Base-by-base conservation (phyloP, 2,329 filamentous ascomycete genomes). In the Cryphonectria japonica region DNA sequence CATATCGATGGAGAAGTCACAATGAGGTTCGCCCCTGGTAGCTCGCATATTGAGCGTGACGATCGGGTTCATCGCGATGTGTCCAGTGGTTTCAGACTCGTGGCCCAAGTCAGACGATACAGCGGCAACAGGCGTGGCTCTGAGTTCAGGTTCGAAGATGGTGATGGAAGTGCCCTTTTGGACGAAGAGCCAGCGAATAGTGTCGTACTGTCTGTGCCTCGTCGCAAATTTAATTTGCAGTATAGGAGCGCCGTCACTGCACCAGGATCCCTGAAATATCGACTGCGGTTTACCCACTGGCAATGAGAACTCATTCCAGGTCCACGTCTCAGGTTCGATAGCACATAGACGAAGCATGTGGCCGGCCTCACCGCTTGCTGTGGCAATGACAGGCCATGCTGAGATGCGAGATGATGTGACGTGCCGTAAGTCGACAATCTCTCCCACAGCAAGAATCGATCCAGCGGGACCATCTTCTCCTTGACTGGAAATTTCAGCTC, bases 1-100 rank as follows among this genome's bases (percentile, higher is more conserved):
- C 0, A 91, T 87, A 73, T 90, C 91, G 77, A 94, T 92, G 0
- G 87, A 80, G 3, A 92, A 82, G 78, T 94, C 90, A 0, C 85
- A 85, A 75, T 93, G 90, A 0, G 83, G 77, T 41, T 79, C 81
- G 1, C 86, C 86, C 1, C 87, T 89, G 0, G 88, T 90, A 41
- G 86, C 79, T 2, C 83, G 77, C 19, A 82, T 82, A 0, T 82
- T 78, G n/a, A 94, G 78, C 13, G 81, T 84, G 8, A 88, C 77
- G 2, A 92, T 76, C 0, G 85, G 85, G 61, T 88, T 89, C 2
- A 86, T 80, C 54, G 86, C 82, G 22, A 94, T 83, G 67, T 83
- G 82, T 0, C 89, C 89, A 3, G 84, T 76, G 1, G 76, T 77
- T 26, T 70, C 73, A 77, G 78, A 26, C n/a, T 41, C 61, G 37